Evolutionary conservation across 352 stramenopile species (phyloP), one percentile per base, ranked within the genome.

Genomic region (Phytopythium chamaehyphon): DNA sequence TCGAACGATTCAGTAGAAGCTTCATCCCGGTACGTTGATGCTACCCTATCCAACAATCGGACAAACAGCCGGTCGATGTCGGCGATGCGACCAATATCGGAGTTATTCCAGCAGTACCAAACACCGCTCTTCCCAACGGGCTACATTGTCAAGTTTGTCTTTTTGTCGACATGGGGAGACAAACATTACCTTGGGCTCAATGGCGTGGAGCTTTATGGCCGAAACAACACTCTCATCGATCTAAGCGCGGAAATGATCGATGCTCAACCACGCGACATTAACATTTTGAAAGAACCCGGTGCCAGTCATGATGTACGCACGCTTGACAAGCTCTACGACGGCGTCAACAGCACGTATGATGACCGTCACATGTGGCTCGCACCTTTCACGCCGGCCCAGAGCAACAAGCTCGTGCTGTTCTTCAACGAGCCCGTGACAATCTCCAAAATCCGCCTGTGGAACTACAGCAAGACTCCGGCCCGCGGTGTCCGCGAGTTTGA

Each of bases 131-230:
- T 90, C 42, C 87, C 86, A 2, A 85, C 76, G 0, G 83, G 88
- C 4, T 91, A 86, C 70, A 90, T 94, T 28, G 66, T 97, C 66
- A 93, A 96, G 57, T 86, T 91, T 51, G 75, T 89, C 9, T 81
- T 90, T 36, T 47, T 74, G 39, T 85, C 77, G 4, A 90, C 83
- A 1, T 93, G 76, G 77, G 83, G 85, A 2, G 85, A 93, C 56
- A 60, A 58, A 35, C 86, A 85, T 51, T 93, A 90, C 56, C 37
- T 95, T 14, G 85, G 85, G 10, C 65, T 95, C 16, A 90, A 95
- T 53, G 76, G 73, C 2, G 50, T 93, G 5, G 85, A 95, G 68
- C 51, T 95, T 21, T 93, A 71, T 47, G 76, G 90, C 58, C 67
- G 56, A 7, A 37, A 55, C 12, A 86, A 87, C 51, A 51, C 66